Evolutionary conservation across 805 yeast genomes (phyloP).

Genomic region (Candida oleophila): DNA sequence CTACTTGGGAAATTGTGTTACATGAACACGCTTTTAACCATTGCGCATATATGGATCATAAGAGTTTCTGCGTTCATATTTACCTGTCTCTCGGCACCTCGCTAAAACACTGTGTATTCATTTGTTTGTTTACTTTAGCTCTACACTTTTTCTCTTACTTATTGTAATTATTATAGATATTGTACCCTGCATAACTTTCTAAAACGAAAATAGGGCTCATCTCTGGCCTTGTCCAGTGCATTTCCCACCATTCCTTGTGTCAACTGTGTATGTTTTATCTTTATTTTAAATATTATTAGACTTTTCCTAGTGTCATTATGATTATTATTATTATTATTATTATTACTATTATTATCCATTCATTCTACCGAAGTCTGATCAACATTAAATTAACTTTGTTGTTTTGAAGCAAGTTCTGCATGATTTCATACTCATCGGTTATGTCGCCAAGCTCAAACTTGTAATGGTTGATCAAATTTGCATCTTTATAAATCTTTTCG

Average conservation of each 20-base stretch:
- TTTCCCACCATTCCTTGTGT: neutral
- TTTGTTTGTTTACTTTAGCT: neutral
- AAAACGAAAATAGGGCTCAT: neutral
- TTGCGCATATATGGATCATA: neutral
- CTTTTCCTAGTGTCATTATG: neutral
- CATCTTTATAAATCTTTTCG: conserved; percentile 31
- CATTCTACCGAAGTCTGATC: conserved; percentile 16
- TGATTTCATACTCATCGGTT: conserved; percentile 13
- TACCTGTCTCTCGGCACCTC: neutral
- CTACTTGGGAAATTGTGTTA: neutral
- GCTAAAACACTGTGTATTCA: no score
- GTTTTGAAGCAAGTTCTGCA: conserved; percentile 16
- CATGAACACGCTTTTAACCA: neutral
- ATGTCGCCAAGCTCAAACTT: conserved; percentile 17
- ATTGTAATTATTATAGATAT: neutral
- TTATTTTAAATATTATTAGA: no score
- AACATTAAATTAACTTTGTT: conserved; percentile 25
- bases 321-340: neutral
- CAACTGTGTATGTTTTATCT: no score
- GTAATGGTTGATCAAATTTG: conserved; percentile 25
- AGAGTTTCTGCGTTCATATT: neutral
- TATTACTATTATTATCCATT: neutral
- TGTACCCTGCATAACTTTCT: neutral
- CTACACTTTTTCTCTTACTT: neutral
- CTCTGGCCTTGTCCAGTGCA: neutral